Conservation (phyloP, 148 eudicot species). For the Polygonum aviculare region DNA sequence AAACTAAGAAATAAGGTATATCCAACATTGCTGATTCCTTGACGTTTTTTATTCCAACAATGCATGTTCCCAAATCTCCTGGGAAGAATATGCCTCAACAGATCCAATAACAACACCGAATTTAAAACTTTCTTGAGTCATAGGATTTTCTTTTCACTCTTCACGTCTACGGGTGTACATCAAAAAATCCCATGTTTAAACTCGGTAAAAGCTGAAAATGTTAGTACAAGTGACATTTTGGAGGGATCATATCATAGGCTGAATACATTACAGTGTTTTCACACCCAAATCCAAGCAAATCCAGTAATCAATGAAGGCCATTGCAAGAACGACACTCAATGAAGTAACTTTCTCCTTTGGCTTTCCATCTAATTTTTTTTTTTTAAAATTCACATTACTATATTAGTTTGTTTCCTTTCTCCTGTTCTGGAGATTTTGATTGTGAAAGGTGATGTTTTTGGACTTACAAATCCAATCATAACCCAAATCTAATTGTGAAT, state of each 20-base stretch:
- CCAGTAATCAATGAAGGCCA: neutral
- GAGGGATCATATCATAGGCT: neutral
- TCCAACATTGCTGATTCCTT: slow-evolving; percentile 2
- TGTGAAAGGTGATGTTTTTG: neutral
- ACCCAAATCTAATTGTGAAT: neutral
- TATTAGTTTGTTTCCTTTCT: neutral
- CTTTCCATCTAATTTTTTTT: neutral
- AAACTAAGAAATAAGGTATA: neutral
- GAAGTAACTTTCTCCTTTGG: neutral
- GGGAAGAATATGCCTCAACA: slow-evolving; percentile 6
- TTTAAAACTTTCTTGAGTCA: neutral
- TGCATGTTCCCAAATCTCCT: neutral
- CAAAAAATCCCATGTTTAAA: no score
- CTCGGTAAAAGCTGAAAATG: neutral
- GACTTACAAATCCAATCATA: neutral
- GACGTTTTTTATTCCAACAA: neutral
- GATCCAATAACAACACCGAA: neutral
- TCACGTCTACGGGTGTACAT: no score
- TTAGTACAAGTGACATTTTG: neutral
- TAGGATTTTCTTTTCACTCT: no score
- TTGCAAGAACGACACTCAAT: slow-evolving; percentile 9
- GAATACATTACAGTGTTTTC: neutral
- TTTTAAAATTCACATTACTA: neutral
- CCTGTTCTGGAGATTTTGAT: neutral
- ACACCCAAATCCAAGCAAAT: neutral